Evolutionary conservation across 2,329 filamentous ascomycete genomes (phyloP).

Genomic region (Diatrype stigma): DNA sequence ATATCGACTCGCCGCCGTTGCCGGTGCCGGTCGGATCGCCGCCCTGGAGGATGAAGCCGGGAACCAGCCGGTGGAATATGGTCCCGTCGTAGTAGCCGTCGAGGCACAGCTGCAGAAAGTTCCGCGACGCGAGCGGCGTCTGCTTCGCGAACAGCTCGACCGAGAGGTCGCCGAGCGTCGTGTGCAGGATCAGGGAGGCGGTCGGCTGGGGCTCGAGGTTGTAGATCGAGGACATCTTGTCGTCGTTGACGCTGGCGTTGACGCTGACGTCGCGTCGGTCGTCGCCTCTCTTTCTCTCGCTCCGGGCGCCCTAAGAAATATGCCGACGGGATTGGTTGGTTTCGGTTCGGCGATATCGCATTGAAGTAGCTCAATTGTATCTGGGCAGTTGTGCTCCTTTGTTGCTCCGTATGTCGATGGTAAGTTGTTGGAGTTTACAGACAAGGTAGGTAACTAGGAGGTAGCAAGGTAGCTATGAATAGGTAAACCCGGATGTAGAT

Average conservation of each 20-base stretch:
- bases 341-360: too few species aligned
- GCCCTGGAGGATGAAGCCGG: constrained; percentile 89
- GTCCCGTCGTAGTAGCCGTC: constrained; percentile 95
- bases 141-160: constrained; percentile 96
- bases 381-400: too few species aligned
- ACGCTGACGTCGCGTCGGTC: too few species aligned
- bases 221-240: constrained; percentile 78
- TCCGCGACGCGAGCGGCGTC: constrained; percentile 83
- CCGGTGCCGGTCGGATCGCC: constrained; percentile 93
- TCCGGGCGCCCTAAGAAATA: background rate
- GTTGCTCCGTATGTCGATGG: too few species aligned
- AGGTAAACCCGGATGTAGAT: background rate
- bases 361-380: too few species aligned
- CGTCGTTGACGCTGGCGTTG: background rate
- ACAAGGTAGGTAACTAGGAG: too few species aligned
- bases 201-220: constrained; percentile 94
- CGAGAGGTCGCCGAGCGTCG: constrained; percentile 81
- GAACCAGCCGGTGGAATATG: constrained; percentile 88
- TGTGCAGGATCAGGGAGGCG: constrained; percentile 85
- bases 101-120: constrained; percentile 91
- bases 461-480: background rate
- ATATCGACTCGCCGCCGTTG: constrained; percentile 86
- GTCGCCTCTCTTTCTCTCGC: background rate
- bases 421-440: too few species aligned
- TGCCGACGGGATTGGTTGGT: too few species aligned